Base-by-base conservation (phyloP, 2,329 filamentous ascomycete species). In the Thielaviopsis populi region DNA sequence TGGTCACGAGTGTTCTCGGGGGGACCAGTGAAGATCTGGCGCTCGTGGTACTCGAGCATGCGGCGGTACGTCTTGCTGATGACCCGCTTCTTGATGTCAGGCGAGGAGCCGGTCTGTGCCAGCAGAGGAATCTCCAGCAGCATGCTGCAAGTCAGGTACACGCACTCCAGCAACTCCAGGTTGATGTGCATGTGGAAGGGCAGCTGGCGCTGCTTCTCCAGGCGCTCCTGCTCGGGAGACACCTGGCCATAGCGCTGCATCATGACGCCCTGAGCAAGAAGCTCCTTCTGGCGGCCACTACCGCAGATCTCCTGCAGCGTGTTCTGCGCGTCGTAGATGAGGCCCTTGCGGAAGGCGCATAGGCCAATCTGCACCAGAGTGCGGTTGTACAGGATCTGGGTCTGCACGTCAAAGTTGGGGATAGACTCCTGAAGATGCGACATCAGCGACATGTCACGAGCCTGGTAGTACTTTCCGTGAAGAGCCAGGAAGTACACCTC, bases 141-240 rank as follows among this genome's bases (percentile, higher is more conserved):
- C 94, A 99, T 99, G 77, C 91, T 96, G 80, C 92, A 97, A 61
- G 94, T 97, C 66, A 99, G 83, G 79, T 99, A 99, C 67, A 97
- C 92, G 72, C 94, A 97, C 79, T 99, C 94, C 46, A 99, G 83
- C 63, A 99, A 84, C 76, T 99, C 94, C 62, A 99, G 83, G 80
- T 99, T 99, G 81, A 99, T 99, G 82, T 99, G 94, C 91, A 99
- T 96, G 80, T 99, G 94, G 86, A 99, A 99, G 43, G 94, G 94
- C 69, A 99, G 83, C 78, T 99, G 94, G 71, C 94, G 87, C 78
- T 97, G 92, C 74, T 94, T 89, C 80, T 99, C 94, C 46, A 97
- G 83, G 69, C 92, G 89, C 79, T 99, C 94, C 77, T 99, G 94
- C 77, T 99, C 94, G 19, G 94, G 94, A 42, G 91, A 94, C 67